Conservation (phyloP, 306 rosid genomes). For the Fragaria ananassa region DNA sequence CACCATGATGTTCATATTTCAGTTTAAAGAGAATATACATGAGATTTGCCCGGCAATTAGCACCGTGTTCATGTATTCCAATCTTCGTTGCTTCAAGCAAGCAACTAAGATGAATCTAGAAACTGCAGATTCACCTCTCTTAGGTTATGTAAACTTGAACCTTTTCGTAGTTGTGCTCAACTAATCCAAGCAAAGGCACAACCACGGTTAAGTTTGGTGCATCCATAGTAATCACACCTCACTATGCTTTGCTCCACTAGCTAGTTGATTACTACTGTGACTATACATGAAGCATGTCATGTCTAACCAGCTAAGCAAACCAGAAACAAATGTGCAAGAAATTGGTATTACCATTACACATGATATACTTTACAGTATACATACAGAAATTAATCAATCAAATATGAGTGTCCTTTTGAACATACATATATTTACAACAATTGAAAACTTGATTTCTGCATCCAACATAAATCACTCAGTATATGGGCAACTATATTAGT, state of each 20-base stretch:
- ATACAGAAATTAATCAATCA: conserved; percentile 12
- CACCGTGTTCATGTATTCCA: neutral
- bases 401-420: neutral
- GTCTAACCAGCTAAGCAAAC: neutral
- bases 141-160: neutral
- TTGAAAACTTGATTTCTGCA: conserved; percentile 10
- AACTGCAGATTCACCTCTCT: neutral
- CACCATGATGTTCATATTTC: neutral
- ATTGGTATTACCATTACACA: neutral
- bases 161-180: neutral
- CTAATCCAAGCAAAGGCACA: neutral
- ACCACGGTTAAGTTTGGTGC: neutral
- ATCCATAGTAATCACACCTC: neutral
- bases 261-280: neutral
- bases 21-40: neutral
- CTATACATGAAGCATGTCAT: neutral
- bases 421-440: conserved; percentile 10
- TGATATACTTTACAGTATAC: neutral
- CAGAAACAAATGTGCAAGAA: neutral
- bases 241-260: neutral
- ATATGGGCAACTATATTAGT: too few relatives aligned
- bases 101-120: neutral
- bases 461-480: neutral
- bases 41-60: neutral
- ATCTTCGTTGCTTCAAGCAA: neutral